Evolutionary conservation across 305 asterid genomes (phyloP).

Genomic region (Lippia alba): DNA sequence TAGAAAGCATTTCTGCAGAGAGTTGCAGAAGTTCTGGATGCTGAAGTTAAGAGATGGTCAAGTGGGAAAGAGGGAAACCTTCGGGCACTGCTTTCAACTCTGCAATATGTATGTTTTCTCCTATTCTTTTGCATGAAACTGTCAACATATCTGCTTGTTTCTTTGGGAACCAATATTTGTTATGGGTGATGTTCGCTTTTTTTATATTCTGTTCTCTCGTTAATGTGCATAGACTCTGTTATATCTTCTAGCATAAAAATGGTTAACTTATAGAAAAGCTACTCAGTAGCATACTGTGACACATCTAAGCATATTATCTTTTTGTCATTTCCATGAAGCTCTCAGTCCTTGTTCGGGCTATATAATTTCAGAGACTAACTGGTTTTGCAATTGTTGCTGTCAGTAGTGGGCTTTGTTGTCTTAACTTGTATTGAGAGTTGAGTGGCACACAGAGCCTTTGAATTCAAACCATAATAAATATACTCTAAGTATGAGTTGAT

Average conservation of each 20-base stretch:
- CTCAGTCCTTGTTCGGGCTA: background rate
- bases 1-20: slow-evolving; percentile 63
- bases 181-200: background rate
- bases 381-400: background rate
- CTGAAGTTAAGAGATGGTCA: slow-evolving; percentile 96
- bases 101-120: slow-evolving; percentile 78
- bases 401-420: background rate
- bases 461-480: background rate
- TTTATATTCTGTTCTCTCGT: background rate
- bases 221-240: slow-evolving; percentile 12
- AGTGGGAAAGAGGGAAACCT: slow-evolving; percentile 93
- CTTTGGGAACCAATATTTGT: background rate
- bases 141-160: slow-evolving; percentile 26
- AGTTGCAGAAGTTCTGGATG: slow-evolving; percentile 80
- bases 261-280: background rate
- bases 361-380: background rate
- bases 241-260: background rate
- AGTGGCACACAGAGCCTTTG: background rate
- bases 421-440: background rate
- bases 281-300: background rate
- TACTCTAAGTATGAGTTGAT: background rate
- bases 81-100: slow-evolving; percentile 92
- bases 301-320: background rate
- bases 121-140: slow-evolving; percentile 13
- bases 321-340: background rate